A percentile compares a stretch with the other conserved stretches of the same genome.
phyloP scores from a whole-genome alignment of 805 yeast genomes.

The Candida nitratophila region DNA sequence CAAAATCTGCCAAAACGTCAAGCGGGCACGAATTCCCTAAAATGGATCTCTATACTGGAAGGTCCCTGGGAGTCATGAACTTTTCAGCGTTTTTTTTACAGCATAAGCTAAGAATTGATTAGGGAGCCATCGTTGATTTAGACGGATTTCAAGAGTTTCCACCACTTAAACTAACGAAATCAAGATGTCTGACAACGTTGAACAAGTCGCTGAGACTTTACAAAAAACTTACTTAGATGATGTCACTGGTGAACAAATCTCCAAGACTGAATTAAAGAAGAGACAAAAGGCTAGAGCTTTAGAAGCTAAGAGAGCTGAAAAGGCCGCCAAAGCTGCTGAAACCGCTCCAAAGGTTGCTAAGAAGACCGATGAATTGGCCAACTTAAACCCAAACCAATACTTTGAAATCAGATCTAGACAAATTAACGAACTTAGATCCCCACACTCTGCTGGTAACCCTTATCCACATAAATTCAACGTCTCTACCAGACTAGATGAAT shows the following conservation, averaged over 20 bases:
- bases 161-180: too few species aligned
- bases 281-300: conserved; percentile 84
- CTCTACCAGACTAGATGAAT: conserved; percentile 59
- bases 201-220: conserved; percentile 58
- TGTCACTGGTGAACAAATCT: conserved; percentile 92
- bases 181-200: conserved; percentile 33
- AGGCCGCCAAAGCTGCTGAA: conserved; percentile 62
- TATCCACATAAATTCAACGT: conserved; percentile 95
- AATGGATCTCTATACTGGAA: too few species aligned
- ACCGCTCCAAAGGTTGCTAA: conserved; percentile 46
- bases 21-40: too few species aligned
- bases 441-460: conserved; percentile 60
- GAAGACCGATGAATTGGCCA: conserved; percentile 73
- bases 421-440: conserved; percentile 69
- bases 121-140: too few species aligned
- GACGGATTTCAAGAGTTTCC: too few species aligned
- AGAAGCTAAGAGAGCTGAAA: conserved; percentile 88
- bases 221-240: conserved; percentile 80
- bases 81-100: too few species aligned
- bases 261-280: conserved; percentile 93
- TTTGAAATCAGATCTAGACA: conserved; percentile 89
- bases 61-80: too few species aligned
- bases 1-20: too few species aligned
- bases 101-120: too few species aligned
- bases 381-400: conserved; percentile 91